Conservation (phyloP, 2,329 filamentous ascomycete genomes). For the Aspergillus sp. region DNA sequence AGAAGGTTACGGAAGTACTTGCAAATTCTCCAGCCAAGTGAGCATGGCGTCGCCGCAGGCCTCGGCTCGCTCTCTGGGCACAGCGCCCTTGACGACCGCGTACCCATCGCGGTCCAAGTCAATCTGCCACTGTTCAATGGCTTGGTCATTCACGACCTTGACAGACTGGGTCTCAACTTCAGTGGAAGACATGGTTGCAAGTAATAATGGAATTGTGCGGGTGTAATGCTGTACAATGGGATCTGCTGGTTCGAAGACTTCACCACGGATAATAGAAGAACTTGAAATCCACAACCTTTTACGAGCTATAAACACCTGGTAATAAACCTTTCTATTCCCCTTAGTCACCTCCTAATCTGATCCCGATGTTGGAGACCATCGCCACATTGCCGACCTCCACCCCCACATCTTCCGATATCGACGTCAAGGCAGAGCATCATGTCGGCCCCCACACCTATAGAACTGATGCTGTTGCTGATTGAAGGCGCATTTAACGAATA, state of each 20-base stretch:
- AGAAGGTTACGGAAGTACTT: neutral
- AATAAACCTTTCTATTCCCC: no score
- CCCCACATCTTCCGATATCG: no score
- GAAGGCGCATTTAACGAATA: no score
- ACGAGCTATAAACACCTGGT: neutral
- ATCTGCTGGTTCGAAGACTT: no score
- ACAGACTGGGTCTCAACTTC: neutral
- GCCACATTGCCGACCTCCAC: no score
- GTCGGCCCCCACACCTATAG: no score
- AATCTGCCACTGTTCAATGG: constrained; percentile 23
- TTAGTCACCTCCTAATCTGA: no score
- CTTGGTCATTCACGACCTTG: neutral
- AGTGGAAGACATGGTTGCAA: neutral
- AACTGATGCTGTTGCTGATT: no score
- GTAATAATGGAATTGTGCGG: no score
- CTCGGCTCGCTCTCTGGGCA: constrained; percentile 40
- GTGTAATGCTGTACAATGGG: no score
- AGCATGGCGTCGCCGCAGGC: constrained; percentile 24
- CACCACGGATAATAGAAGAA: neutral
- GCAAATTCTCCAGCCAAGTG: constrained; percentile 24
- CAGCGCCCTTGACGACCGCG: constrained; percentile 47
- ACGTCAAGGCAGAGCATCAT: no score
- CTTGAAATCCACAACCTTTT: neutral
- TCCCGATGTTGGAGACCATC: no score
- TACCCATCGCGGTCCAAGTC: constrained; percentile 40